Percentiles rank a stretch among this genome's conserved stretches.
phyloP scores from a whole-genome alignment of 495 filamentous ascomycete species.

The Annulohypoxylon moriforme region DNA sequence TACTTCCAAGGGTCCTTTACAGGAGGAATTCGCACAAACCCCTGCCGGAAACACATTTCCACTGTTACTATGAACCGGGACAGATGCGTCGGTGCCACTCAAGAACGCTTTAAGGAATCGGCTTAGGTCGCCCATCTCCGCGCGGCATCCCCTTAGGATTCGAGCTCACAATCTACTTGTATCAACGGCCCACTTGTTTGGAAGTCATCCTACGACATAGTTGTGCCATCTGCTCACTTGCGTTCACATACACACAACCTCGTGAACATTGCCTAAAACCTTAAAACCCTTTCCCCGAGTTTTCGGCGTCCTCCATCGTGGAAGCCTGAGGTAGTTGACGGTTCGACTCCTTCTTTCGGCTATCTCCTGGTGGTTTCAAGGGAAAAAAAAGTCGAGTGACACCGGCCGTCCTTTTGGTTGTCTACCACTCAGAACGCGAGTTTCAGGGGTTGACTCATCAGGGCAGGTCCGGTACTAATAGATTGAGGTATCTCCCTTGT shows the following conservation, averaged over 20 bases:
- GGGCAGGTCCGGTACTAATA: constrained; percentile 37
- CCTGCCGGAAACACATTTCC: constrained; percentile 35
- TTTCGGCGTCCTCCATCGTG: constrained; percentile 45
- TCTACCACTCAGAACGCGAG: constrained; percentile 40
- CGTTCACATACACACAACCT: constrained; percentile 32
- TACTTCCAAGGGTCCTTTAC: constrained; percentile 32
- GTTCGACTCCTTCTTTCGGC: constrained; percentile 36
- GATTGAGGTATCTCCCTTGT: constrained; percentile 39
- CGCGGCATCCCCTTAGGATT: constrained; percentile 35
- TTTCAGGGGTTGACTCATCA: constrained; percentile 47
- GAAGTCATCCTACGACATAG: constrained; percentile 38
- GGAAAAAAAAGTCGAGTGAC: constrained; percentile 40
- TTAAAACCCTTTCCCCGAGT: constrained; percentile 28
- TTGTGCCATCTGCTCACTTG: constrained; percentile 34
- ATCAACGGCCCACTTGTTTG: constrained; percentile 36
- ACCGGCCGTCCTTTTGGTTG: constrained; percentile 36
- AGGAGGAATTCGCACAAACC: constrained; percentile 37
- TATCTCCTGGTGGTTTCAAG: constrained; percentile 36
- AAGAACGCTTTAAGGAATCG: constrained; percentile 38
- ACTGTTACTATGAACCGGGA: constrained; percentile 36
- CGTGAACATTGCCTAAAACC: constrained; percentile 34
- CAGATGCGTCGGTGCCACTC: constrained; percentile 38
- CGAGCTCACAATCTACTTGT: constrained; percentile 23
- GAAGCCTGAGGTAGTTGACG: constrained; percentile 28
- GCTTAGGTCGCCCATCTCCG: constrained; percentile 37